These are phyloP conservation scores for Tetracladium marchalianum DNA, from an alignment of 495 filamentous ascomycete genomes.

Conservation along the genomic window DNA sequence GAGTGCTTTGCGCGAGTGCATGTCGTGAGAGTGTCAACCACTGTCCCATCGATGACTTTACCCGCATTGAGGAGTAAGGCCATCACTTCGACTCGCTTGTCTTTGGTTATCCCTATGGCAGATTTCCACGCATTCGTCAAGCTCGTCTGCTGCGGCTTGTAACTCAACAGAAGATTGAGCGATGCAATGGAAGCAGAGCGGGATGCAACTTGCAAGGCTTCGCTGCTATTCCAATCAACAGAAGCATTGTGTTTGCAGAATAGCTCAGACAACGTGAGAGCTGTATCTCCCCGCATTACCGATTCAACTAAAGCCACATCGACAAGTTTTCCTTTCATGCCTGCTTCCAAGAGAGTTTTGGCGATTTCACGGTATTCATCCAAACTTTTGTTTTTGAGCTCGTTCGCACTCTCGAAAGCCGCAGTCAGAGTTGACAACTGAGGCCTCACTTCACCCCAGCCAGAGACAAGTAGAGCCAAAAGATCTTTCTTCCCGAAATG, in stretches of 20 bases:
- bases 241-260: not conserved
- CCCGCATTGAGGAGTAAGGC: not conserved
- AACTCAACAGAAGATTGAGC: not conserved
- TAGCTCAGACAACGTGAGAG: not conserved
- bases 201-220: constrained; percentile 2
- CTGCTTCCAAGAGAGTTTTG: constrained; percentile 1
- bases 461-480: not conserved
- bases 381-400: not conserved
- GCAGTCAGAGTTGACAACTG: not conserved
- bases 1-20: not conserved
- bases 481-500: not conserved
- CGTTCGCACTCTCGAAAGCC: not conserved
- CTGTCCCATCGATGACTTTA: not conserved
- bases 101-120: not conserved
- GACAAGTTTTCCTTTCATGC: not conserved
- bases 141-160: not conserved
- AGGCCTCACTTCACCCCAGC: not conserved
- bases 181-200: not conserved
- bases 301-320: not conserved
- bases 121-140: not conserved
- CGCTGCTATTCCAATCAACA: not conserved
- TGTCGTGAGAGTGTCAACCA: not conserved
- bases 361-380: not conserved
- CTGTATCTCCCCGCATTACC: not conserved
- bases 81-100: not conserved